These are phyloP conservation scores for Graphilbum ipis-grandicollis DNA, from an alignment of 2,329 filamentous ascomycete species.

Conservation along the genomic window DNA sequence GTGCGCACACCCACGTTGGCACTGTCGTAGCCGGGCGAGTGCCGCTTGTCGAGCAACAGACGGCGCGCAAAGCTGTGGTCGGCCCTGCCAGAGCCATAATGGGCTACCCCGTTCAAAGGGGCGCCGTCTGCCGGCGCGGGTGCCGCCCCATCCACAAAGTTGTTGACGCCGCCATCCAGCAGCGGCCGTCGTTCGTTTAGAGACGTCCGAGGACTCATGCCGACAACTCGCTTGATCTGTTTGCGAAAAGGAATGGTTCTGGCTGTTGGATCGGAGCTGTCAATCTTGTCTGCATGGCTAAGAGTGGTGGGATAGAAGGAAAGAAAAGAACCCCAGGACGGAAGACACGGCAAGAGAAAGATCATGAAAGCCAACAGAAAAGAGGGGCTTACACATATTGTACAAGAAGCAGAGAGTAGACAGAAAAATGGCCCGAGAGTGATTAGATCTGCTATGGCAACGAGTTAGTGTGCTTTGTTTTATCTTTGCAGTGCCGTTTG, in stretches of 20 bases:
- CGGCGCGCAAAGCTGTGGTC: slow-evolving; percentile 11
- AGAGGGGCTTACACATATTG: too few species aligned
- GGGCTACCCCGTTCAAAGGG: neutral
- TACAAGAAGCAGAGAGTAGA: too few species aligned
- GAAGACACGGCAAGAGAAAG: too few species aligned
- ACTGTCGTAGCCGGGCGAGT: slow-evolving; percentile 35
- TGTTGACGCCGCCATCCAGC: slow-evolving; percentile 10
- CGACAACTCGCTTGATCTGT: slow-evolving; percentile 4
- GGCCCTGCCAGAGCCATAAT: neutral
- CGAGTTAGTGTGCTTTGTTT: too few species aligned
- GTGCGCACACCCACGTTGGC: slow-evolving; percentile 25
- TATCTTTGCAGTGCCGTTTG: too few species aligned
- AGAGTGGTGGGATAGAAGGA: slow-evolving; percentile 11
- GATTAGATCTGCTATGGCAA: too few species aligned
- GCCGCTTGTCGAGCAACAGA: slow-evolving; percentile 26
- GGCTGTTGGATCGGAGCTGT: slow-evolving; percentile 7
- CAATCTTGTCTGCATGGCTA: too few species aligned
- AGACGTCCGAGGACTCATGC: neutral
- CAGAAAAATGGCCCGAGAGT: too few species aligned
- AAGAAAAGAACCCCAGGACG: too few species aligned
- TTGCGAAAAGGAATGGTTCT: slow-evolving; percentile 14
- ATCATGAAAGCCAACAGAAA: too few species aligned
- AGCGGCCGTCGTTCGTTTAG: slow-evolving; percentile 20
- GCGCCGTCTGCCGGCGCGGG: too few species aligned
- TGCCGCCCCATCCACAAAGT: too few species aligned